These are phyloP conservation scores for Polyporus tsugae DNA, from an alignment of 1,284 basidiomycete species.

Conservation along the genomic window DNA sequence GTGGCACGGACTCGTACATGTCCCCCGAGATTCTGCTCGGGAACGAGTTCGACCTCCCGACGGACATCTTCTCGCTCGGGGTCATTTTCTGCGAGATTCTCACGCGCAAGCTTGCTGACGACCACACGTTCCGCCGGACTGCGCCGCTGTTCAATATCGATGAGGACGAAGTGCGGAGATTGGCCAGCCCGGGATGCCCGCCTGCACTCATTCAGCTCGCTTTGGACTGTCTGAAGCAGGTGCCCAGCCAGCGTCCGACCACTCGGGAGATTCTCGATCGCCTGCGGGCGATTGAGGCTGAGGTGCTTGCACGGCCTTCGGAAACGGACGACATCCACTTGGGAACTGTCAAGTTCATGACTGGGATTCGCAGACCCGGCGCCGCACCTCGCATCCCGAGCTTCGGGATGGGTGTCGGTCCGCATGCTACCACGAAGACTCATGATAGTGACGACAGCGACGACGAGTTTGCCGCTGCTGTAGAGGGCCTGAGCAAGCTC, in stretches of 20 bases:
- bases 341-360: slow-evolving; percentile 86
- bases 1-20: slow-evolving; percentile 95
- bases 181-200: slow-evolving; percentile 84
- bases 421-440: slow-evolving; percentile 53
- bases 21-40: slow-evolving; percentile 94
- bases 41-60: slow-evolving; percentile 90
- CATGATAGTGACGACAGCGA: slow-evolving; percentile 68
- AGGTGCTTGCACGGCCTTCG: slow-evolving; percentile 74
- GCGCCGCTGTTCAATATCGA: slow-evolving; percentile 87
- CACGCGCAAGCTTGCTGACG: slow-evolving; percentile 85
- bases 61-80: slow-evolving; percentile 94
- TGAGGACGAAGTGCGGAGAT: slow-evolving; percentile 71
- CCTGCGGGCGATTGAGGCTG: slow-evolving; percentile 81
- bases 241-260: slow-evolving; percentile 76
- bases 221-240: slow-evolving; percentile 79
- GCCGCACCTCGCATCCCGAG: slow-evolving; percentile 82
- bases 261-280: slow-evolving; percentile 81
- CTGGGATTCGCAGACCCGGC: slow-evolving; percentile 61
- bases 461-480: slow-evolving; percentile 75
- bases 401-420: slow-evolving; percentile 80
- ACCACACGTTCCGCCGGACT: slow-evolving; percentile 79
- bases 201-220: slow-evolving; percentile 79
- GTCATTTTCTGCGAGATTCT: slow-evolving; percentile 96
- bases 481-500: slow-evolving; percentile 62
- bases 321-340: slow-evolving; percentile 77